Evolutionary conservation across 768 basidiomycete species (phyloP).

Genomic region (Pleurotus djamor): DNA sequence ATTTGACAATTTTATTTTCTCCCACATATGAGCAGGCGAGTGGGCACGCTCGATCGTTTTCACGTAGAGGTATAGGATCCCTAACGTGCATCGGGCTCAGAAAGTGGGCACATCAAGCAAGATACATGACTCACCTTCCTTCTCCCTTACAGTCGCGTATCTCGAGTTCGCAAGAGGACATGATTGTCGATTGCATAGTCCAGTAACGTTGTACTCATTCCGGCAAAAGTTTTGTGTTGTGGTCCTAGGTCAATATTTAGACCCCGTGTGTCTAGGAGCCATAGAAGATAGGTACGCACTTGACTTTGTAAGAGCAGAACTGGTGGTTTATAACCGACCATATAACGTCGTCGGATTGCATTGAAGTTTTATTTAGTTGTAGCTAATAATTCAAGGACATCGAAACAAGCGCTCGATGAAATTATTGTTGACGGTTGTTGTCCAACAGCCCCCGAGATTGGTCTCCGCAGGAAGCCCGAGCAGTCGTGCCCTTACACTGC

Average conservation of each 20-base stretch:
- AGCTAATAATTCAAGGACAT: not conserved
- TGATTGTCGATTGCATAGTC: conserved; percentile 91
- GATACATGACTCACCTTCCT: conserved; percentile 62
- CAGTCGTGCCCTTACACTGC: too few relatives aligned
- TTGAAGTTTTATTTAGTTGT: conserved; percentile 18
- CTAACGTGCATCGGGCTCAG: conserved; percentile 30
- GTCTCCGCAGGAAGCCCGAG: not conserved
- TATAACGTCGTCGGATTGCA: conserved; percentile 98
- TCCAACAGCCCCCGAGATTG: not conserved
- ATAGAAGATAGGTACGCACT: conserved; percentile 77
- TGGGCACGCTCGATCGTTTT: conserved; percentile 99
- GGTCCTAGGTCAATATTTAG: conserved; percentile 51
- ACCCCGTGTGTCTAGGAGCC: not conserved
- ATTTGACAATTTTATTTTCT: conserved; percentile 87
- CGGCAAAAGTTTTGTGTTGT: conserved; percentile 97
- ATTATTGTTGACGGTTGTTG: not conserved
- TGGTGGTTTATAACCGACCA: conserved; percentile 95
- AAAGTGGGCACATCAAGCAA: not conserved
- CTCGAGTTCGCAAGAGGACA: conserved; percentile 98
- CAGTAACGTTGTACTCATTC: conserved; percentile 98
- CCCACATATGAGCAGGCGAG: conserved; percentile 97
- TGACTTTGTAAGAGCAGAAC: conserved; percentile 99
- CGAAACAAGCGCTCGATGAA: not conserved
- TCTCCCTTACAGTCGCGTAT: conserved; percentile 97
- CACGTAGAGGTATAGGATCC: conserved; percentile 87